These are phyloP conservation scores for Phaeotremella skinneri DNA, from an alignment of 768 basidiomycete species.

Conservation along the genomic window DNA sequence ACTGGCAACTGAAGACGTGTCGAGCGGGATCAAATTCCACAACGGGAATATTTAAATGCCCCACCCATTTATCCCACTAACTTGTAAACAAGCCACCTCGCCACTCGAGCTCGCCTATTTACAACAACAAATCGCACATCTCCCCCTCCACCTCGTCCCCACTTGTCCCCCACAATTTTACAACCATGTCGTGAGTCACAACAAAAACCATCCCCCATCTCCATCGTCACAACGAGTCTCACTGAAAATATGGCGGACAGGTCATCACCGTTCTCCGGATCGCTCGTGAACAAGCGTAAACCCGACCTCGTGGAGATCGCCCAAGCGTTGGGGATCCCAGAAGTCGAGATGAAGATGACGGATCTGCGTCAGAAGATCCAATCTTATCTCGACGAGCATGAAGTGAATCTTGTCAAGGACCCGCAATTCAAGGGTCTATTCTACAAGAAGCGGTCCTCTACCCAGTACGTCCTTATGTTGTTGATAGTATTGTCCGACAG, in stretches of 20 bases:
- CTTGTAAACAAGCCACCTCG: slow-evolving; percentile 3
- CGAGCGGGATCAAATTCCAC: slow-evolving; percentile 1
- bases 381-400: slow-evolving; percentile 33
- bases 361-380: slow-evolving; percentile 40
- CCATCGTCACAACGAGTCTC: not conserved
- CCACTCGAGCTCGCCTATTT: not conserved
- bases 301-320: slow-evolving; percentile 42
- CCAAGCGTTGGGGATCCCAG: slow-evolving; percentile 26
- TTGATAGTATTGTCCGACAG: too few relatives aligned
- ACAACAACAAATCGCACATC: not conserved
- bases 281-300: slow-evolving; percentile 34
- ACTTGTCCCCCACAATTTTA: not conserved
- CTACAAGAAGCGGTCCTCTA: slow-evolving; percentile 16
- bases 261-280: slow-evolving; percentile 23
- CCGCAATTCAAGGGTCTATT: slow-evolving; percentile 45
- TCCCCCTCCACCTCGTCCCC: not conserved
- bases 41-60: not conserved
- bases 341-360: slow-evolving; percentile 22
- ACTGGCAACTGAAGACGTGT: too few relatives aligned
- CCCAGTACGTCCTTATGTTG: not conserved
- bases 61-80: not conserved
- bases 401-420: slow-evolving; percentile 18
- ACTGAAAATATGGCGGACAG: not conserved
- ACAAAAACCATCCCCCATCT: not conserved
- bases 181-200: slow-evolving; percentile 16